Percentiles rank a stretch among this genome's conserved stretches.
Conservation (phyloP, 352 stramenopile genomes). For the Phytophthora melonis region DNA sequence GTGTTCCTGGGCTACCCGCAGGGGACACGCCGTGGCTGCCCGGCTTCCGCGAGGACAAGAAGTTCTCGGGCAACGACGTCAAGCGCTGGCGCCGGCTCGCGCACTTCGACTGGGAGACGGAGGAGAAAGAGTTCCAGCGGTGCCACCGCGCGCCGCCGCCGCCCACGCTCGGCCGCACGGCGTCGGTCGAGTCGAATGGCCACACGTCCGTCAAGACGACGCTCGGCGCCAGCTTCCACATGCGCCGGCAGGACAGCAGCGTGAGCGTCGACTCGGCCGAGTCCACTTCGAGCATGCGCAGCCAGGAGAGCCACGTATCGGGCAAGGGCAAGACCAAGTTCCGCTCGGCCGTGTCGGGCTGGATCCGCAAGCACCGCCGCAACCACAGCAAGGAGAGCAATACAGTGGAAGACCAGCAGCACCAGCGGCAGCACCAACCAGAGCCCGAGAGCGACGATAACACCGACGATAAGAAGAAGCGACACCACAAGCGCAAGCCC, state of each 20-base stretch:
- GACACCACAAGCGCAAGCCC: slow-evolving; percentile 18
- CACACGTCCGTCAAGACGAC: slow-evolving; percentile 42
- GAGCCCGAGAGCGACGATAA: slow-evolving; percentile 23
- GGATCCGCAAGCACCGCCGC: slow-evolving; percentile 41
- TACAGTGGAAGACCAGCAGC: slow-evolving; percentile 9
- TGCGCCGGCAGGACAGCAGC: slow-evolving; percentile 31
- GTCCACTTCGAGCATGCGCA: slow-evolving; percentile 18
- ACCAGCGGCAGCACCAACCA: background rate
- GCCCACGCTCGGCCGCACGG: slow-evolving; percentile 13
- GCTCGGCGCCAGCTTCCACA: slow-evolving; percentile 33
- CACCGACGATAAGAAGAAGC: slow-evolving; percentile 19
- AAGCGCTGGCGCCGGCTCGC: slow-evolving; percentile 79
- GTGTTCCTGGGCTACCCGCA: slow-evolving; percentile 68
- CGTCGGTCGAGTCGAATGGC: slow-evolving; percentile 39
- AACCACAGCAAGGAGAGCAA: slow-evolving; percentile 18
- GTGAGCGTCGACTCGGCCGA: slow-evolving; percentile 27
- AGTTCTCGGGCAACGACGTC: slow-evolving; percentile 80
- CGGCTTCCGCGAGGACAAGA: slow-evolving; percentile 71
- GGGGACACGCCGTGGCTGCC: slow-evolving; percentile 65
- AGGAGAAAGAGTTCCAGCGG: slow-evolving; percentile 55
- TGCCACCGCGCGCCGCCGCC: slow-evolving; percentile 15
- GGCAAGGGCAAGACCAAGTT: slow-evolving; percentile 31
- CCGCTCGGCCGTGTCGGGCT: slow-evolving; percentile 27
- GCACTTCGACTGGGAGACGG: slow-evolving; percentile 70
- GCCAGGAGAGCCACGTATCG: slow-evolving; percentile 25